Base-by-base conservation (phyloP, 306 rosid species). In the Cicer judaicum region DNA sequence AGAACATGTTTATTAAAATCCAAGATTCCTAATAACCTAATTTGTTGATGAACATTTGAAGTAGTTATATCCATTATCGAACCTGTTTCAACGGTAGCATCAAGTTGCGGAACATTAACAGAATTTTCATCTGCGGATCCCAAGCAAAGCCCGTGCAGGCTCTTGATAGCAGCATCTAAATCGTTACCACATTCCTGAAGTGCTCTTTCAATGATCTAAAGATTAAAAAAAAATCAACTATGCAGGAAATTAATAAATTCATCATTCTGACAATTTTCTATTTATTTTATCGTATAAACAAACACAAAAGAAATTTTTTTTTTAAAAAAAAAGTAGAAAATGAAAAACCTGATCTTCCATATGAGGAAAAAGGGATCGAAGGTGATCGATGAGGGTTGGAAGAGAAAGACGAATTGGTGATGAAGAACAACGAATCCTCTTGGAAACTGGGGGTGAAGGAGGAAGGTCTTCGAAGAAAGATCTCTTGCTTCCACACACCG, bases 401-500 rank as follows among this genome's bases (percentile, higher is more conserved):
- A 87, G 63, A 14, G 92, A 74, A 24, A 84, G 77, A 6, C 88
- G 86, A 80, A 83, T 82, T 2, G 98, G 98, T 10, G 96, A 89
- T 34, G 98, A 83, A 2, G 96, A 88, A 70, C 96, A 91, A 59
- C 98, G 98, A 41, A 87, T 86, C 85, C 96, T 88, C 93, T 93
- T 91, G 48, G 96, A 67, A 6, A 93, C 82, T 2, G 96, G 94
- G 12, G 98, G 89, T 39, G 97, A 89, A 52, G 97, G 88, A 68
- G 94, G 96, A 80, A 91, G 91, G 76, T 93, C 98, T 86, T 93
- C 98, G 70, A 91, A 93, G 81, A 93, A 93, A 76, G 98, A 89
- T 90, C 98, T 87, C 90, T 93, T 93, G 90, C 87, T 91, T 81
- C 98, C 97, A 75, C 98, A 89, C 91, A 93, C 98, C 47, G 93